A percentile compares a stretch with the other conserved stretches of the same genome.
These are phyloP conservation scores for Spizellomyces sp. DNA, from an alignment of 192 early-diverging fungal genomes.

Conservation along the genomic window DNA sequence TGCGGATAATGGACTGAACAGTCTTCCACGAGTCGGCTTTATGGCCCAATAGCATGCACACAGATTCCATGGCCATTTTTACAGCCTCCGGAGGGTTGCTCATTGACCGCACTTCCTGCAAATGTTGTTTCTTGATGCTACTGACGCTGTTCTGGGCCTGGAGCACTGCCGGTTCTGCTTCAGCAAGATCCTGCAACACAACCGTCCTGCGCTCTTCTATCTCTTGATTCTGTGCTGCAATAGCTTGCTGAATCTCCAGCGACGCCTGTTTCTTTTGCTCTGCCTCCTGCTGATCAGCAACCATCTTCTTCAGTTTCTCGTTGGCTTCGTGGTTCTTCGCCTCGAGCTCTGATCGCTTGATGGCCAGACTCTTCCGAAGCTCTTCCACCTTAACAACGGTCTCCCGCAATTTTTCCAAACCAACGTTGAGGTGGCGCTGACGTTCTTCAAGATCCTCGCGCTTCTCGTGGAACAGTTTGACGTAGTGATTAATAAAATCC, in stretches of 20 bases:
- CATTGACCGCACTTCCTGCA: conserved; percentile 97
- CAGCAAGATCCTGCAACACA: conserved; percentile 88
- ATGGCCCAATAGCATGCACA: conserved; percentile 91
- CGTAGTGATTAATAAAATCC: conserved; percentile 95
- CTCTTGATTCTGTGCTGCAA: conserved; percentile 72
- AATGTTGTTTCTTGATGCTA: conserved; percentile 94
- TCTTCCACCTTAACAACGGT: conserved; percentile 96
- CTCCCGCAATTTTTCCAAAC: conserved; percentile 92
- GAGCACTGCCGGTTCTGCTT: conserved; percentile 93
- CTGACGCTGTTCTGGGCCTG: conserved; percentile 94
- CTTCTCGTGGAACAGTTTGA: conserved; percentile 86
- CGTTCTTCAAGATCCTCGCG: conserved; percentile 96
- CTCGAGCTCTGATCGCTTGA: conserved; percentile 84
- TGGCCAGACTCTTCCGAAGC: conserved; percentile 81
- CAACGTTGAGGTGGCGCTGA: conserved; percentile 97
- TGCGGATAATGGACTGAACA: conserved; percentile 84
- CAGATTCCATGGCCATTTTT: conserved; percentile 96
- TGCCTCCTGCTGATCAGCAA: conserved; percentile 91
- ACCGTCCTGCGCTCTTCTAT: conserved; percentile 78
- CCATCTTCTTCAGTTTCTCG: conserved; percentile 94
- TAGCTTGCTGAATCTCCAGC: conserved; percentile 71
- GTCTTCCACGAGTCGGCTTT: conserved; percentile 87
- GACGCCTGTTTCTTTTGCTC: conserved; percentile 86
- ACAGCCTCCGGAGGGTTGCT: conserved; percentile 94
- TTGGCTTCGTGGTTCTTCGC: conserved; percentile 88